Conservation (phyloP, 768 basidiomycete genomes). For the Flagelloscypha sp. region DNA sequence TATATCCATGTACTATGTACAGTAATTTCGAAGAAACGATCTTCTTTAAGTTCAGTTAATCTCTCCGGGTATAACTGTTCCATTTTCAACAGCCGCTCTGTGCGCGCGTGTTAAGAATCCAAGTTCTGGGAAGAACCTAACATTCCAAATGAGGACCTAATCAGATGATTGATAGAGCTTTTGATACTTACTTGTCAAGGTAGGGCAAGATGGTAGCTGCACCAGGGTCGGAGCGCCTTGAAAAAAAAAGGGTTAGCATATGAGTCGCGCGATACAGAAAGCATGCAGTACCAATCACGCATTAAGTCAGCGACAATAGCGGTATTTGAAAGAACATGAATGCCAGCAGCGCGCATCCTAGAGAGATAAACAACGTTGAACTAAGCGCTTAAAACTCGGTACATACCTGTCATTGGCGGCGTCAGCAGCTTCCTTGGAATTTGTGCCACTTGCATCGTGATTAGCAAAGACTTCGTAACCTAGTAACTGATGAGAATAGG, state of each 20-base stretch:
- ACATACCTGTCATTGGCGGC: constrained; percentile 40
- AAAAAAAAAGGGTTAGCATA: no score
- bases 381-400: no score
- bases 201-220: constrained; percentile 32
- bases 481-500: no score
- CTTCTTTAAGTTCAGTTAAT: no score
- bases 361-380: no score
- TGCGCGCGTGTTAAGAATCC: constrained; percentile 23
- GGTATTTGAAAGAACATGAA: constrained; percentile 37
- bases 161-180: background rate
- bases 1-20: no score
- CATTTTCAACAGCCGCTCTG: constrained; percentile 20
- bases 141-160: no score
- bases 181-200: constrained; percentile 35
- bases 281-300: constrained; percentile 43
- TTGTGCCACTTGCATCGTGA: constrained; percentile 37
- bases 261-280: no score
- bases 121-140: constrained; percentile 24
- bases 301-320: constrained; percentile 37
- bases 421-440: constrained; percentile 29
- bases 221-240: no score
- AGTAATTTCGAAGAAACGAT: no score
- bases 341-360: constrained; percentile 40
- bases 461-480: constrained; percentile 43
- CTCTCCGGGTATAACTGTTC: constrained; percentile 17